Evolutionary conservation across 2,329 filamentous ascomycete species (phyloP).

Genomic region (Exophiala bonariae): DNA sequence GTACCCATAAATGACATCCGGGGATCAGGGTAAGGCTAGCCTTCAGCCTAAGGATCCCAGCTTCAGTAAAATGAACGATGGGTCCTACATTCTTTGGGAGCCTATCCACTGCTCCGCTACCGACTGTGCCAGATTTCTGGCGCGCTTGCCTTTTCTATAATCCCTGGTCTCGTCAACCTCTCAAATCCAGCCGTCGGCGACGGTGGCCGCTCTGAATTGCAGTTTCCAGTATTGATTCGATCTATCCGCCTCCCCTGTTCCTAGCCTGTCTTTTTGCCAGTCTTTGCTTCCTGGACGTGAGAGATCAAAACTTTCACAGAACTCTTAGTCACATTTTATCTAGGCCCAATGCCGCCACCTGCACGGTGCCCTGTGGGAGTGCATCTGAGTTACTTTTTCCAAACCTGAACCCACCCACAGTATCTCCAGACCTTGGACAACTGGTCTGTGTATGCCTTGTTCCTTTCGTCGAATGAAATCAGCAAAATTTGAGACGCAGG

Average conservation of each 20-base stretch:
- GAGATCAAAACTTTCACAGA: constrained; percentile 7
- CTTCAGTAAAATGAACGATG: neutral
- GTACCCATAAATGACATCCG: too few relatives aligned
- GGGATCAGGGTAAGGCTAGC: too few relatives aligned
- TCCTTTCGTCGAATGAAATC: neutral
- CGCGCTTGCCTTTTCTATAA: constrained; percentile 1
- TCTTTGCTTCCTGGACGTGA: too few relatives aligned
- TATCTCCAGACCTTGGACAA: constrained; percentile 3
- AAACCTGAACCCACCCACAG: neutral
- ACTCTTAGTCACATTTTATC: constrained; percentile 19
- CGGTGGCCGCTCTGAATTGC: constrained; percentile 7
- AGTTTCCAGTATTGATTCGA: constrained; percentile 13
- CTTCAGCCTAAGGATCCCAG: too few relatives aligned
- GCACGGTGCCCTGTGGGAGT: constrained; percentile 17
- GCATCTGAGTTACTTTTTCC: constrained; percentile 14
- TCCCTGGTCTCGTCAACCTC: neutral
- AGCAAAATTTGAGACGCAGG: constrained; percentile 5
- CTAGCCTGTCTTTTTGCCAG: constrained; percentile 1
- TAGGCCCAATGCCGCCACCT: constrained; percentile 14
- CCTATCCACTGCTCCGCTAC: constrained; percentile 2
- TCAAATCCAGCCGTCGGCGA: constrained; percentile 11
- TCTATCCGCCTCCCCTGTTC: constrained; percentile 8
- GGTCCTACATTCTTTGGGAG: too few relatives aligned
- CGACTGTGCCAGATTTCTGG: constrained; percentile 15
- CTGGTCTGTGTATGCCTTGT: constrained; percentile 13